Base-by-base conservation (phyloP, 805 yeast genomes). In the Yarrowia yakushimensis region DNA sequence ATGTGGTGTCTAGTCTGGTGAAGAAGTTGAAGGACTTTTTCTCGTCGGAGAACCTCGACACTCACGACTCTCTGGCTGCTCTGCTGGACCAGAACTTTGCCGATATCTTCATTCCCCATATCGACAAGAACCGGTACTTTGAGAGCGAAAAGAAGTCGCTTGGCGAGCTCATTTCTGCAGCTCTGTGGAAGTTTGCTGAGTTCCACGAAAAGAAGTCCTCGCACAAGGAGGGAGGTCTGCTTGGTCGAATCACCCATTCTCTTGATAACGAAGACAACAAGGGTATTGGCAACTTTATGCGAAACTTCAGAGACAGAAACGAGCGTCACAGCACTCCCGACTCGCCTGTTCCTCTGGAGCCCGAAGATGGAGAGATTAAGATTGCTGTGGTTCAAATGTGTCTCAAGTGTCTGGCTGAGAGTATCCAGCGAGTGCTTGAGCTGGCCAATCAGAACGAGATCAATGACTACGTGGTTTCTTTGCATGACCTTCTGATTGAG, bases 401-500 rank as follows among this genome's bases (percentile, higher is more conserved):
- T 63, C 76, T 90, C 41, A 85, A 85, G 66, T 82, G 88, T 17
- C 81, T 86, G 8, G 86, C 90, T 34, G 97, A 91, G 73, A 81
- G 92, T 1, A 77, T 90, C 4, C 86, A 92, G 2, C 79, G 97
- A 70, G 78, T 87, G 3, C 79, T 89, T 68, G 97, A 90, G 70
- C 76, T 90, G 37, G 79, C 85, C 0, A 89, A 93, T 2, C 62
- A 67, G n/a, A 45, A 36, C 2, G 69, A 81, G 63, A 77, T 88
- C 1, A 80, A 86, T 7, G 85, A 81, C 46, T 82, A 85, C 68
- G 81, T 90, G 0, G 74, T 83, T 45, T 91, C 85, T 65, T 73
- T 92, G 13, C 77, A 88, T 63, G 89, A 88, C 65, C 78, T 88
- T 36, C 71, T 90, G 59, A 73, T 90, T 22, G 78, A 82, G 50